These are phyloP conservation scores for Gonium pectorale DNA, from an alignment of 139 green algal genomes.

Conservation along the genomic window DNA sequence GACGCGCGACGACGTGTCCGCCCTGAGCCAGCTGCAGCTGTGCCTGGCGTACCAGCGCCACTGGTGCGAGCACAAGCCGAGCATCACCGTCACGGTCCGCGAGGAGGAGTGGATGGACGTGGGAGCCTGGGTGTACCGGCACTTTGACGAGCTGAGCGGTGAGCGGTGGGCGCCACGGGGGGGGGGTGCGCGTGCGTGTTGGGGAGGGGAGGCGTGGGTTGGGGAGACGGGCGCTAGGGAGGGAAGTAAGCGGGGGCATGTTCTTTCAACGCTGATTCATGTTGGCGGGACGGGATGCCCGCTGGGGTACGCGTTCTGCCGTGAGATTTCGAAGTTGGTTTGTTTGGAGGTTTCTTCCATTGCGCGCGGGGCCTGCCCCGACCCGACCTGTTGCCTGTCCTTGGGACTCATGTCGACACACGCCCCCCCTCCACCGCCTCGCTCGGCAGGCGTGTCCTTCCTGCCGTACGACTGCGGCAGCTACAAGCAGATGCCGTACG, in stretches of 20 bases:
- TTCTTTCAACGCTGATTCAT: no score
- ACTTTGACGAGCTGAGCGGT: conserved; percentile 63
- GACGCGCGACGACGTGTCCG: conserved; percentile 56
- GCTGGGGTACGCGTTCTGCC: no score
- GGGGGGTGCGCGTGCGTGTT: no score
- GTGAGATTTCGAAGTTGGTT: no score
- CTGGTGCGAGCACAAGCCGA: conserved; percentile 68
- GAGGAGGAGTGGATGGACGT: conserved; percentile 63
- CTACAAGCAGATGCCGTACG: conserved; percentile 64
- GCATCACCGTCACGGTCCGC: conserved; percentile 57
- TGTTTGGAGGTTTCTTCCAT: no score
- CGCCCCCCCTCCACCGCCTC: no score
- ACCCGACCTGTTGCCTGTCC: no score
- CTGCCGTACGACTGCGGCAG: conserved; percentile 60
- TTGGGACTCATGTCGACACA: no score
- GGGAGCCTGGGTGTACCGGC: conserved; percentile 63
- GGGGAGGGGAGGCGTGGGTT: no score
- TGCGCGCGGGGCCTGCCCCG: no score
- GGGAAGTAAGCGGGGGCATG: no score
- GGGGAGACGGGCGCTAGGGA: background rate
- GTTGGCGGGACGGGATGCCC: no score
- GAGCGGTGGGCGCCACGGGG: background rate
- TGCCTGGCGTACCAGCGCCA: conserved; percentile 61
- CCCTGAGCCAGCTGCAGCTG: conserved; percentile 57
- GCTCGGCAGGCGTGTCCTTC: conserved; percentile 59